phyloP scores from a whole-genome alignment of 768 basidiomycete species.

The Phlebiopsis gigantea region DNA sequence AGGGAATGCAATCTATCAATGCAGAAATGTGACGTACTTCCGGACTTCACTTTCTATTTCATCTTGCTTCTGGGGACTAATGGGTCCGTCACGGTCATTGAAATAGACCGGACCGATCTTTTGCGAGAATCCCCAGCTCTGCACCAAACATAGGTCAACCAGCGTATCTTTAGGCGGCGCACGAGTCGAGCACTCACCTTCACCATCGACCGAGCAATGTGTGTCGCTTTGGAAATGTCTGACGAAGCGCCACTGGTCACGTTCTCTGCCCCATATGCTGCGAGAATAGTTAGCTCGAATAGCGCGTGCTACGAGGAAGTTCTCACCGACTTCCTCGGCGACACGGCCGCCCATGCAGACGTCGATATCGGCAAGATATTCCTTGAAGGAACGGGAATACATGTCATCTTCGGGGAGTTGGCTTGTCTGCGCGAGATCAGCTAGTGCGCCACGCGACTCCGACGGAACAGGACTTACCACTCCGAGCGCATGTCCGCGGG shows the following conservation, averaged over 20 bases:
- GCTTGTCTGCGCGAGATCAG: conserved; percentile 44
- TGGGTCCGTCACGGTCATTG: conserved; percentile 60
- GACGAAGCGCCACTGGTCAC: conserved; percentile 91
- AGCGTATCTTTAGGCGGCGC: not conserved
- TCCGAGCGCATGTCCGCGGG: conserved; percentile 91
- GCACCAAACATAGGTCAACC: not conserved
- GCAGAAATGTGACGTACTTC: conserved; percentile 43
- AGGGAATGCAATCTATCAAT: not conserved
- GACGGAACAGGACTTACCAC: conserved; percentile 45
- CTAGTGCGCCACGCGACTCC: conserved; percentile 5
- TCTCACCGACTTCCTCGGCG: conserved; percentile 84
- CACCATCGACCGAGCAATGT: conserved; percentile 82
- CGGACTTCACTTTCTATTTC: conserved; percentile 87
- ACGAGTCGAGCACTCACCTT: conserved; percentile 46
- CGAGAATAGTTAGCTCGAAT: conserved; percentile 4
- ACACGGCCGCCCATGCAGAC: conserved; percentile 93
- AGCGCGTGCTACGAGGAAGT: conserved; percentile 4
- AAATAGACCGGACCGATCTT: conserved; percentile 82
- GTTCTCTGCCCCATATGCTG: conserved; percentile 84
- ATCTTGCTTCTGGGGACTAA: conserved; percentile 73
- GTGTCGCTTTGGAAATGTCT: conserved; percentile 78
- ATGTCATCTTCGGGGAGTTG: conserved; percentile 76
- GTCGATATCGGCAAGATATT: conserved; percentile 81
- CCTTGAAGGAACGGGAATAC: conserved; percentile 61
- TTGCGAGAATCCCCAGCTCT: conserved; percentile 76